A percentile compares a stretch with the other conserved stretches of the same genome.
Conservation (phyloP, 768 basidiomycete species). For the Rhodosporidiobolus odoratus region DNA sequence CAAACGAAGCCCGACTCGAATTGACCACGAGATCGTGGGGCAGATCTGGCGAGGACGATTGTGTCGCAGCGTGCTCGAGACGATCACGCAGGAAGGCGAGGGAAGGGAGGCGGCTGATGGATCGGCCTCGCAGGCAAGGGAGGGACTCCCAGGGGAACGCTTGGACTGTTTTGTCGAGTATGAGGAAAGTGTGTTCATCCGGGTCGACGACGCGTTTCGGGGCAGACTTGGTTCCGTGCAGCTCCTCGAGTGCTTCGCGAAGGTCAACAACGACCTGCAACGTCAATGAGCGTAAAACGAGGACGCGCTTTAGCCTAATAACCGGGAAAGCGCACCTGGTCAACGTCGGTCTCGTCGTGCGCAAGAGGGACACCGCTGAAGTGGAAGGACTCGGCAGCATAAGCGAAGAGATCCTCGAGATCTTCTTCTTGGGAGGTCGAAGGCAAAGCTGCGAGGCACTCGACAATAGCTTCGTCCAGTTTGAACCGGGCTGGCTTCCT, state of each 20-base stretch:
- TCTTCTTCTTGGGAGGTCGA: constrained; percentile 85
- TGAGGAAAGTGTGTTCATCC: constrained; percentile 75
- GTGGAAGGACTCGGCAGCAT: constrained; percentile 87
- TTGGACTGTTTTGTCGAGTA: constrained; percentile 83
- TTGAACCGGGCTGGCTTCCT: constrained; percentile 52
- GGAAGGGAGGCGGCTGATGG: constrained; percentile 88
- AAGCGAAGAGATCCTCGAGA: constrained; percentile 88
- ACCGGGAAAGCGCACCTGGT: constrained; percentile 57
- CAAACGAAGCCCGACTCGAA: constrained; percentile 65
- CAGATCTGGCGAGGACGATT: not conserved
- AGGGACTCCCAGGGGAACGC: constrained; percentile 94
- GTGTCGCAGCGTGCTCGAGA: constrained; percentile 55
- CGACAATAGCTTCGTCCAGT: constrained; percentile 68
- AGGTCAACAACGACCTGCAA: constrained; percentile 66
- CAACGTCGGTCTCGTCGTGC: constrained; percentile 83
- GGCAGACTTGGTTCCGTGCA: constrained; percentile 50
- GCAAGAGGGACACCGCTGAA: constrained; percentile 85
- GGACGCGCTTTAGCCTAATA: not conserved
- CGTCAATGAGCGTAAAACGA: not conserved
- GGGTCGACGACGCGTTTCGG: constrained; percentile 41
- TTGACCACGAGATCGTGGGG: constrained; percentile 51
- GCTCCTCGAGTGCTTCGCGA: constrained; percentile 68
- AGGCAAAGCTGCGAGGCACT: constrained; percentile 77
- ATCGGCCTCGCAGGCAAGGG: constrained; percentile 72
- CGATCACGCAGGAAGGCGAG: constrained; percentile 82